These are phyloP conservation scores for Tolypocladium cylindrosporum DNA, from an alignment of 2,329 filamentous ascomycete genomes.

Conservation along the genomic window DNA sequence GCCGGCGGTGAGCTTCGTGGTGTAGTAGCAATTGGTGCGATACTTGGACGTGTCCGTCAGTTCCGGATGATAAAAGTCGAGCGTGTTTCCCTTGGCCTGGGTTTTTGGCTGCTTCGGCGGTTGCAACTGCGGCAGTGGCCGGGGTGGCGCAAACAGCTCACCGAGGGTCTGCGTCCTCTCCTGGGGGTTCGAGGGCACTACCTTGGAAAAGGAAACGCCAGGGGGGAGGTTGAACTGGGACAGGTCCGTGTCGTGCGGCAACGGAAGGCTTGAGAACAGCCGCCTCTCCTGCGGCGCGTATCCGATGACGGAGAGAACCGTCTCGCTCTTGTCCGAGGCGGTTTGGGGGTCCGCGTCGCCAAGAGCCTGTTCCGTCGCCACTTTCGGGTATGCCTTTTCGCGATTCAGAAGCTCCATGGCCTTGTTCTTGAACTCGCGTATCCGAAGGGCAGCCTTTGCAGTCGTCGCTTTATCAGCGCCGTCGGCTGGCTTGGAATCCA, in stretches of 20 bases:
- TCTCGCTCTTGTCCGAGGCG: constrained; percentile 31
- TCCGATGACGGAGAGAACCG: constrained; percentile 68
- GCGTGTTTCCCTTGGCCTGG: constrained; percentile 50
- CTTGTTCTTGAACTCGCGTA: constrained; percentile 50
- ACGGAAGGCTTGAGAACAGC: constrained; percentile 73
- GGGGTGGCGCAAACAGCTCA: constrained; percentile 61
- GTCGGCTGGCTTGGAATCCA: constrained; percentile 25
- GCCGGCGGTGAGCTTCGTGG: constrained; percentile 54
- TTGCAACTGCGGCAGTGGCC: constrained; percentile 54
- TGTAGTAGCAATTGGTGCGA: constrained; percentile 52
- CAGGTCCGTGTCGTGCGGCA: constrained; percentile 18
- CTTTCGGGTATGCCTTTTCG: constrained; percentile 42
- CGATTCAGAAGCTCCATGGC: constrained; percentile 53
- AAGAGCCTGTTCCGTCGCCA: constrained; percentile 26
- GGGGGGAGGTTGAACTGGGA: constrained; percentile 52
- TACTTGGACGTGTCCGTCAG: constrained; percentile 44
- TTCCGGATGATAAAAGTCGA: constrained; percentile 45
- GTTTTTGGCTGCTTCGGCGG: constrained; percentile 64
- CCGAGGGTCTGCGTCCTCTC: constrained; percentile 57
- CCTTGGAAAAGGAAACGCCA: constrained; percentile 47
- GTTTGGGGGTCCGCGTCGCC: constrained; percentile 28
- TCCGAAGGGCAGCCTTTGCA: constrained; percentile 30
- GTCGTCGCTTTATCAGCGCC: constrained; percentile 15
- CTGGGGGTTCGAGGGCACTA: constrained; percentile 21
- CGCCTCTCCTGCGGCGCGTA: constrained; percentile 65